Percentiles rank a stretch among this genome's conserved stretches.
These are phyloP conservation scores for Anethum foeniculum DNA, from an alignment of 140 eudicot species.

Conservation along the genomic window DNA sequence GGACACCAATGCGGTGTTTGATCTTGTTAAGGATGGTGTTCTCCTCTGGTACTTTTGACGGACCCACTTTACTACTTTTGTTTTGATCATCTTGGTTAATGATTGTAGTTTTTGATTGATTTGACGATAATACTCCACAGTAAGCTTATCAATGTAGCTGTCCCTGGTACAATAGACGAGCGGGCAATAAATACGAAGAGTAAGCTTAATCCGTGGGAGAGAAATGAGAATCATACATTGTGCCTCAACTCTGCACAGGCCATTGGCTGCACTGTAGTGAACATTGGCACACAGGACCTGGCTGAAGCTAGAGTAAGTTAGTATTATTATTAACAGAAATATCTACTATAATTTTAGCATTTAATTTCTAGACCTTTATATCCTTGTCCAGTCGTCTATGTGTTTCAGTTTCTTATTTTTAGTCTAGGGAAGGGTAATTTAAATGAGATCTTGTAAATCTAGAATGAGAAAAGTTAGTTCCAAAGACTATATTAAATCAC, in stretches of 20 bases:
- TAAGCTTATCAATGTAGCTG: constrained; percentile 79
- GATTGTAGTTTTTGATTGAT: constrained; percentile 9
- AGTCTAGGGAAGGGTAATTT: neutral
- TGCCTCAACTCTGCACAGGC: constrained; percentile 86
- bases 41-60: constrained; percentile 53
- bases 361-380: neutral
- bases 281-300: constrained; percentile 82
- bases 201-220: constrained; percentile 81
- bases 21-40: constrained; percentile 75
- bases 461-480: neutral
- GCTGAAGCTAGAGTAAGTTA: constrained; percentile 74
- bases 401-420: neutral
- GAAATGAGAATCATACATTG: constrained; percentile 73
- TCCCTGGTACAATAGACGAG: constrained; percentile 85
- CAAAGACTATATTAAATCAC: neutral
- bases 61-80: neutral
- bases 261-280: constrained; percentile 84
- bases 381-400: neutral
- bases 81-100: neutral
- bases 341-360: neutral
- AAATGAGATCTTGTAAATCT: neutral
- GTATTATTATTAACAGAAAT: constrained; percentile 2
- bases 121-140: constrained; percentile 29
- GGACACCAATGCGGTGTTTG: constrained; percentile 49
- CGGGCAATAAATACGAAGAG: constrained; percentile 70